Conservation (phyloP, 768 basidiomycete genomes). For the Paxillus ammoniavirescens region DNA sequence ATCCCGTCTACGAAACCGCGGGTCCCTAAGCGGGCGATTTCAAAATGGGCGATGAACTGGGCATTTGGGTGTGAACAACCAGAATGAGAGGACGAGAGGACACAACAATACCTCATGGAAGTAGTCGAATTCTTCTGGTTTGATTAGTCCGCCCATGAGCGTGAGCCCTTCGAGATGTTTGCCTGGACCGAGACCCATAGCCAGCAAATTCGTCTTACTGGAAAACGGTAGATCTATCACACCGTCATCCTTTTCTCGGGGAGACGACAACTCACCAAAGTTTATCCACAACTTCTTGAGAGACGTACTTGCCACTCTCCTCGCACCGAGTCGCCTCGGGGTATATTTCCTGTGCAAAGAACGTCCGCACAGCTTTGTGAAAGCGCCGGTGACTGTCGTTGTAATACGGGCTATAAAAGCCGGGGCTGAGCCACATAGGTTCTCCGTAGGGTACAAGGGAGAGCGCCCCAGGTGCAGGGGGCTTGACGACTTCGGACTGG, state of each 20-base stretch:
- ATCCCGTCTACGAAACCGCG: constrained; percentile 89
- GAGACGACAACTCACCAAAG: constrained; percentile 56
- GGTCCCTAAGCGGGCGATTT: constrained; percentile 79
- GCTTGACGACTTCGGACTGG: constrained; percentile 53
- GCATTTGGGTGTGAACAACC: not conserved
- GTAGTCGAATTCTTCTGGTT: constrained; percentile 88
- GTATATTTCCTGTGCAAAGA: constrained; percentile 71
- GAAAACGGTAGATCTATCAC: not conserved
- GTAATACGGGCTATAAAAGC: constrained; percentile 77
- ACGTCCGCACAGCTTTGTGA: constrained; percentile 72
- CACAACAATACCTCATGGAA: constrained; percentile 73
- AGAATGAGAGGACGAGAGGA: not conserved
- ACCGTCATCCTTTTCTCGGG: not conserved
- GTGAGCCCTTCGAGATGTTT: constrained; percentile 82
- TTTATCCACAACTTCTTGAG: constrained; percentile 81
- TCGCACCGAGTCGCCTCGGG: constrained; percentile 80
- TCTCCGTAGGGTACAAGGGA: constrained; percentile 84
- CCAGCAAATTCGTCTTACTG: constrained; percentile 63
- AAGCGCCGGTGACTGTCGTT: constrained; percentile 70
- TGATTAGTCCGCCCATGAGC: constrained; percentile 77
- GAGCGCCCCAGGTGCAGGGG: constrained; percentile 56
- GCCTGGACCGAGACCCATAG: constrained; percentile 74
- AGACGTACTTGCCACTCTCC: constrained; percentile 83
- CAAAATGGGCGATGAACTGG: constrained; percentile 76
- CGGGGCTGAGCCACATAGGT: constrained; percentile 72